Base-by-base conservation (phyloP, 1,139 yeast species). In the Lodderomyces elongisporus region DNA sequence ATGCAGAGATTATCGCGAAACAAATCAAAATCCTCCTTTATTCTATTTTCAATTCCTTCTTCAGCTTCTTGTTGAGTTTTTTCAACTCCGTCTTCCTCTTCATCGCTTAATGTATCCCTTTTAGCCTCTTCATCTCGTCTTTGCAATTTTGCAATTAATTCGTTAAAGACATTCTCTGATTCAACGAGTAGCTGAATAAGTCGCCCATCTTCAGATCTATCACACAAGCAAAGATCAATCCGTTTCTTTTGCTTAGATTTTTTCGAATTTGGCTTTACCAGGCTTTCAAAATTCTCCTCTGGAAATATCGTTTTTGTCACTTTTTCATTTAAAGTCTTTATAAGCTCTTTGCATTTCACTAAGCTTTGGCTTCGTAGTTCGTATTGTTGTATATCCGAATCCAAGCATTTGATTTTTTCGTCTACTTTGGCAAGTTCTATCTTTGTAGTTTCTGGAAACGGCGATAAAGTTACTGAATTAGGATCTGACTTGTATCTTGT, bases 1-100 rank as follows among this genome's bases (percentile, higher is more conserved):
- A 76, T 48, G 49, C 94, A 85, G 3, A 77, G 43, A 33, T 38
- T 46, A 36, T 43, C 52, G 13, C 44, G 27, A 20, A 48, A 54
- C 47, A 48, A 47, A 8, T 43, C 49, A n/a, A 38, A 39, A 2
- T 43, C 41, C 2, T 45, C 51, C 3, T 27, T 13, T 6, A 13
- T 9, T 24, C 10, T 13, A 13, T 41, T 41, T 2, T 38, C 40
- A 3, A 46, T 51, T 4, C 49, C 49, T 12, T 47, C 51, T 3
- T 50, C 21, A 21, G n/a, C 24, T 14, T 9, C 15, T 21, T n/a
- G n/a, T n/a, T 26, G 10, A 7, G 6, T 14, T 26, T 7, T 13
- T 10, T 41, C 42, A 2, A 38, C 39, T 3, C 46, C 51, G 4
- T 49, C 48, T 12, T 47, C 51, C 3, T 31, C 30, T 3, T 30